Evolutionary conservation across 441 rosid species (phyloP).

Genomic region (Pelargonium citronellum): DNA sequence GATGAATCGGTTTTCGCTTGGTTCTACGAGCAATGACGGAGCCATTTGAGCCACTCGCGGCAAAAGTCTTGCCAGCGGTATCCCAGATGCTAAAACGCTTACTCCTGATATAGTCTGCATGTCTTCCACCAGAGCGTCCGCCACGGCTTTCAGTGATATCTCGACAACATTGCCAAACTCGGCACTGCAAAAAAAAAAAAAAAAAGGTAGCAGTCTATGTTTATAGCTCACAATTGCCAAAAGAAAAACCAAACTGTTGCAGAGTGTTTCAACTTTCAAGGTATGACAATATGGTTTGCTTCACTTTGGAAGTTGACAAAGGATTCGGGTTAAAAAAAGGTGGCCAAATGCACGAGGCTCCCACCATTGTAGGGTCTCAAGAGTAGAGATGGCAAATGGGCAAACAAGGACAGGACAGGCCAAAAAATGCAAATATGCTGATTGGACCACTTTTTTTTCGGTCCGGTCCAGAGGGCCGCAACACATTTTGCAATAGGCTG

Average conservation of each 20-base stretch:
- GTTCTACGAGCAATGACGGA: constrained; percentile 46
- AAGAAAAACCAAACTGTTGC: neutral
- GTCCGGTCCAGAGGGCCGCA: too few species aligned
- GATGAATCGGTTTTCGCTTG: constrained; percentile 52
- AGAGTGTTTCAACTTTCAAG: neutral
- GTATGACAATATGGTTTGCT: neutral
- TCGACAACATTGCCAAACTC: constrained; percentile 50
- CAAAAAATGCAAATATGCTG: too few species aligned
- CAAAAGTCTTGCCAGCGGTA: constrained; percentile 67
- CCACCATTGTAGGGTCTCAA: too few species aligned
- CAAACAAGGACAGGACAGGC: too few species aligned
- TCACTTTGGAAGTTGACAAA: neutral
- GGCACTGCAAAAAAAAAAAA: constrained; percentile 37
- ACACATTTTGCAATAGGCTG: too few species aligned
- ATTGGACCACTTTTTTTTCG: too few species aligned
- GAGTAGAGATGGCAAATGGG: too few species aligned
- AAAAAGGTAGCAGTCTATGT: neutral
- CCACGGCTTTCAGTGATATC: constrained; percentile 44
- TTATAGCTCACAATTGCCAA: neutral
- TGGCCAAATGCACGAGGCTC: too few species aligned
- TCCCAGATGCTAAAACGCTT: constrained; percentile 34
- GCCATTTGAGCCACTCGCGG: constrained; percentile 61
- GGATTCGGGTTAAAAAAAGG: neutral
- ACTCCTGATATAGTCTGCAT: constrained; percentile 40
- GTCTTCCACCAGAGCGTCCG: constrained; percentile 43